Evolutionary conservation across 2,329 filamentous ascomycete genomes (phyloP), one percentile per base, ranked within the genome.

Genomic region (Dichotomopilus funicola): DNA sequence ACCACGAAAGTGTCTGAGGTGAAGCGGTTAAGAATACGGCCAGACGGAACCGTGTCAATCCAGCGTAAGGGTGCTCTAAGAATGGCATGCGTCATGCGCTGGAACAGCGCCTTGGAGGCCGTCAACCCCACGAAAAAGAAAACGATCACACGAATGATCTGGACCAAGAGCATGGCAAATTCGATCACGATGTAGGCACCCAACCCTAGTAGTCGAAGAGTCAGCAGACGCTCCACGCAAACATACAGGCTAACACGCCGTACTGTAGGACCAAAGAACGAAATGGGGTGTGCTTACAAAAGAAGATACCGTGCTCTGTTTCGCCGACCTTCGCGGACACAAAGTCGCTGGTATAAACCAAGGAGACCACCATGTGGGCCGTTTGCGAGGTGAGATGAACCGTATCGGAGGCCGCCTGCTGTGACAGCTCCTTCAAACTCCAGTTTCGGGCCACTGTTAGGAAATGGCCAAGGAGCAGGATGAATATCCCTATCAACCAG

Each of bases 11-110:
- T 71, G 58, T 76, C 73, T 0, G 67, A 67, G 0, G 69, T 71
- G 54, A 75, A 75, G 5, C 73, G 69, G 61, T 76, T 75, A 42
- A 75, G 61, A 35, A 76, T 67, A n/a, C 72, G 68, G 5, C 73
- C 73, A 0, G 70, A 62, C 4, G 73, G 73, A 1, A 71, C 62
- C 0, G 70, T 73, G 56, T 76, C 73, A 11, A 73, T 63, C 70
- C 70, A 73, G 40, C 67, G 65, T 9, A 75, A 63, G 8, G 72
- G 72, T 6, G 73, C 72, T 6, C 68, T 66, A 10, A 75, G 66
- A 33, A 75, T 67, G 3, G 68, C 63, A 46, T 68, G 64, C 6
- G 65, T 67, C 65, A 72, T 70, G 11, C 61, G 57, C 56, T 69
- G 62, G 56, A 71, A 72, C 7, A 72, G 59, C 1, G 59, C 59